These are phyloP conservation scores for Solanum rostratum DNA, from an alignment of 257 asterid genomes.

Conservation along the genomic window DNA sequence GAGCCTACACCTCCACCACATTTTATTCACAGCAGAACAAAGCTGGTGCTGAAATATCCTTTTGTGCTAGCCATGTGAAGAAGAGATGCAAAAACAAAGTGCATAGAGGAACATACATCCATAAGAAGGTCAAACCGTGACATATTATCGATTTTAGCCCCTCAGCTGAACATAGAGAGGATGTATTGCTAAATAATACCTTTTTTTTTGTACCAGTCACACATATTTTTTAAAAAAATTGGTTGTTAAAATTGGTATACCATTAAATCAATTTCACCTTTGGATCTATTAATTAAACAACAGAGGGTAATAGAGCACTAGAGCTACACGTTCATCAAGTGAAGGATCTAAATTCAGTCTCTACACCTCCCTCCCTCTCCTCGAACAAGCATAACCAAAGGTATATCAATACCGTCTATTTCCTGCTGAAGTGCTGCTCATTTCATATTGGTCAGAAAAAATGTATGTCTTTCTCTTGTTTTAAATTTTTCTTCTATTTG, in stretches of 20 bases:
- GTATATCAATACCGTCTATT: background rate
- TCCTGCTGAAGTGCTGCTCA: background rate
- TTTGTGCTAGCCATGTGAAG: background rate
- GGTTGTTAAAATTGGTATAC: background rate
- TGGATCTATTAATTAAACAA: background rate
- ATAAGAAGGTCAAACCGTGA: background rate
- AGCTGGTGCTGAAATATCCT: background rate
- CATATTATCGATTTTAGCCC: background rate
- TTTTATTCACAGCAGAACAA: background rate
- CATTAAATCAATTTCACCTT: background rate
- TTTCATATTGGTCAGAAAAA: background rate
- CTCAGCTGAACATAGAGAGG: background rate
- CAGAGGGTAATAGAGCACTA: background rate
- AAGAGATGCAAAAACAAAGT: background rate
- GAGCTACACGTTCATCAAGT: background rate
- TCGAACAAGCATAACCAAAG: background rate
- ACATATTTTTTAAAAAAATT: background rate
- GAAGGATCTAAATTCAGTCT: background rate
- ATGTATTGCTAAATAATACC: background rate
- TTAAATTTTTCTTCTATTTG: too few species aligned
- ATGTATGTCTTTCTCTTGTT: background rate
- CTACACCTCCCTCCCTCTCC: background rate
- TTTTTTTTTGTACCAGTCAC: background rate
- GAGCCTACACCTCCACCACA: background rate
- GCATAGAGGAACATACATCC: background rate